Evolutionary conservation across 2,329 filamentous ascomycete genomes (phyloP), one percentile per base, ranked within the genome.

Genomic region (Arthrobotrys conoides): DNA sequence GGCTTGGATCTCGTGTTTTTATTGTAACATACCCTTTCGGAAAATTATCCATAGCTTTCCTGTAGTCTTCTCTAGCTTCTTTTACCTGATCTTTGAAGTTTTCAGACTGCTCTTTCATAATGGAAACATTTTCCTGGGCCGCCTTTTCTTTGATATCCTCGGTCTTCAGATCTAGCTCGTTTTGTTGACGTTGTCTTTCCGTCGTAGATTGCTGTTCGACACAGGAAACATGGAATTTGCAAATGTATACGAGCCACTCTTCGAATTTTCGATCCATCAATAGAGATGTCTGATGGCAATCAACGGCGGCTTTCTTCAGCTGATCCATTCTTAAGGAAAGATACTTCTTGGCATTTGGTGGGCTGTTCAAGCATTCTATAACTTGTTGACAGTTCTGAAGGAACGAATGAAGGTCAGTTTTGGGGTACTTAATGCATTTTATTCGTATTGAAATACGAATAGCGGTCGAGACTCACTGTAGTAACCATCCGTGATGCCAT

Each of bases 41-140:
- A 38, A 64, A 64, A 12, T 20, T 48, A 46, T 64, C 59, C 59
- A 64, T 64, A 8, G 59, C 59, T 30, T 64, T 64, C 27, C n/a
- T 48, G 22, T 64, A 64, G 20, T 48, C 59, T 48, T 41, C 59
- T 64, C 27, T 18, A 6, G 38, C 59, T 10, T 48, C 36, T 48
- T 64, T n/a, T 3, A 48, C 59, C 38, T 64, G 59, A 9, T 16
- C 1, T 14, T 64, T 48, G 5, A 46, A 48, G 1, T 46, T 48
- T 5, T 64, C 22, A 10, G 44, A 24, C 16, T 24, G 36, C 3
- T 64, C 20, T 24, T 64, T 64, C 33, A 30, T 46, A 16, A 46
- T n/a, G n/a, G 14, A 18, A 18, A 48, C 20, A 30, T 64, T 48
- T 10, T 64, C 44, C 20, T 64, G 2, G 12, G 59, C 18, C 9